These are phyloP conservation scores for Ganoderma lucidum DNA, from an alignment of 1,284 basidiomycete species.

Conservation along the genomic window DNA sequence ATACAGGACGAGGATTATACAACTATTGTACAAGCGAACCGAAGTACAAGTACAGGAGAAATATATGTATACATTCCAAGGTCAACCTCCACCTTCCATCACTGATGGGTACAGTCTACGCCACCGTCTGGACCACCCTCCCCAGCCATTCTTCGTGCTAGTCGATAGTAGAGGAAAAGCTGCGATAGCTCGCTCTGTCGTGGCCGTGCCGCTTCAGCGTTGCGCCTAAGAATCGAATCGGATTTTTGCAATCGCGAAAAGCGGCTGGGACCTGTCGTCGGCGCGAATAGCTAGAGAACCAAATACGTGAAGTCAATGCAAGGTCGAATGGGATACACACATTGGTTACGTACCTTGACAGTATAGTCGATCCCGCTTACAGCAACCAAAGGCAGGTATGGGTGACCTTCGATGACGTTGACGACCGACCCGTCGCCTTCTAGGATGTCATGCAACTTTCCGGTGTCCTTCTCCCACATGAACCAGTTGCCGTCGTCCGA, in stretches of 20 bases:
- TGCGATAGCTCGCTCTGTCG: slow-evolving; percentile 43
- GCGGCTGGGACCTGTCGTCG: slow-evolving; percentile 52
- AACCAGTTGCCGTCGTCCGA: slow-evolving; percentile 91
- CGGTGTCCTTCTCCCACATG: slow-evolving; percentile 81
- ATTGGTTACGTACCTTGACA: slow-evolving; percentile 70
- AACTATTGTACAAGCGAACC: background rate
- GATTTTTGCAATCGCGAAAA: slow-evolving; percentile 64
- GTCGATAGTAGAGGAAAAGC: slow-evolving; percentile 46
- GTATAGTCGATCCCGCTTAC: slow-evolving; percentile 91
- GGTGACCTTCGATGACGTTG: slow-evolving; percentile 90
- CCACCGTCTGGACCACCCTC: slow-evolving; percentile 21
- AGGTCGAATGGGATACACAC: slow-evolving; percentile 6
- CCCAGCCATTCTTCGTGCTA: slow-evolving; percentile 37
- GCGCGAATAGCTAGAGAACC: slow-evolving; percentile 70
- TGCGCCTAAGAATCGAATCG: slow-evolving; percentile 61
- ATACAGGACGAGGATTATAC: background rate
- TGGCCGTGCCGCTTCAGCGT: slow-evolving; percentile 46
- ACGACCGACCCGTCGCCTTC: slow-evolving; percentile 87
- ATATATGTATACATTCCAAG: background rate
- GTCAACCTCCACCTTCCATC: background rate
- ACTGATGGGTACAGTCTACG: slow-evolving; percentile 36
- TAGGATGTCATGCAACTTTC: slow-evolving; percentile 76
- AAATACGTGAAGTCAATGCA: slow-evolving; percentile 11
- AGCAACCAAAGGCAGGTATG: slow-evolving; percentile 80
- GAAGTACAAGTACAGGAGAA: background rate